Evolutionary conservation across 352 stramenopile species (phyloP).

Genomic region (Discostella stelligera): DNA sequence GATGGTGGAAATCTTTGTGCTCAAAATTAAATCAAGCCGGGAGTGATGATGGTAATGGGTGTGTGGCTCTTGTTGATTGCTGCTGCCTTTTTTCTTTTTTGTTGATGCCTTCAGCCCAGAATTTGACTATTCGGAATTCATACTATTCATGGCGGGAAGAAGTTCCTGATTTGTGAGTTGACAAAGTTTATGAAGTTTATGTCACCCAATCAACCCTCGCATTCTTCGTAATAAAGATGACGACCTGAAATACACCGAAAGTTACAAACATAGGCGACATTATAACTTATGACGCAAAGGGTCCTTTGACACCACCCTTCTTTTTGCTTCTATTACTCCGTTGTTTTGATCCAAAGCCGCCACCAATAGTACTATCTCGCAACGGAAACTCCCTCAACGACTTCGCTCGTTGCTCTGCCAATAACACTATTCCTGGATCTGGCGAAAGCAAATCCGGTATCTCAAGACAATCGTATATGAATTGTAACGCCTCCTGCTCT

Average conservation of each 20-base stretch:
- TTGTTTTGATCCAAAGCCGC: slow-evolving; percentile 12
- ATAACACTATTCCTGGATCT: slow-evolving; percentile 45
- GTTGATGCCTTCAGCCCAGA: no score
- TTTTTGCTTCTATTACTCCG: slow-evolving; percentile 10
- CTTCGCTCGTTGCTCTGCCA: slow-evolving; percentile 53
- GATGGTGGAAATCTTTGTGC: no score
- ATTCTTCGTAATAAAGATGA: no score
- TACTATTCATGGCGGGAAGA: no score
- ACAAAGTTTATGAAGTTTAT: no score
- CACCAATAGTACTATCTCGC: slow-evolving; percentile 2
- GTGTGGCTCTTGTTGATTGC: background rate
- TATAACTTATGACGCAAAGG: slow-evolving; percentile 1
- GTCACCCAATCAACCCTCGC: no score
- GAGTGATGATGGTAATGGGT: background rate
- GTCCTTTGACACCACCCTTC: slow-evolving; percentile 28
- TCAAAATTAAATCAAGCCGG: no score
- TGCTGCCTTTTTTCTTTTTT: no score
- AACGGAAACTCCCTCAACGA: slow-evolving; percentile 63
- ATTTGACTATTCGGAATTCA: no score
- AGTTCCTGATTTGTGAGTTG: no score
- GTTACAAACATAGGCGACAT: background rate
- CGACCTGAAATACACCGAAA: background rate
- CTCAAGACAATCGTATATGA: slow-evolving; percentile 80
- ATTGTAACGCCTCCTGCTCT: slow-evolving; percentile 77
- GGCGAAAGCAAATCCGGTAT: slow-evolving; percentile 63